Evolutionary conservation across 2,329 filamentous ascomycete species (phyloP), one percentile per base, ranked within the genome.

Genomic region (Hirsutella rhossiliensis): DNA sequence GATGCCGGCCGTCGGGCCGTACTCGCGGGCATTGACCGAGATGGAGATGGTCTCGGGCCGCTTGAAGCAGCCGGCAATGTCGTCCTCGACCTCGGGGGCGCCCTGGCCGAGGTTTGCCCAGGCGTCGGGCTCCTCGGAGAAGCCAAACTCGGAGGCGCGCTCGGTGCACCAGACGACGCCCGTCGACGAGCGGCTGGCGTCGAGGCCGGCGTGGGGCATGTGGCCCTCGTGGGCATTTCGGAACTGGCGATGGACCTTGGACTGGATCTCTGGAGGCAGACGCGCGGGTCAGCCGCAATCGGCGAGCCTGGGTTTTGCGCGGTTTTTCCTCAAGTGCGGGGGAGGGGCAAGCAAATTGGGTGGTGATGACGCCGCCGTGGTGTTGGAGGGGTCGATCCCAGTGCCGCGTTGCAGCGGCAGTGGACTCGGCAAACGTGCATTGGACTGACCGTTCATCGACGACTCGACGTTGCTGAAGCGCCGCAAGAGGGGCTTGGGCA

Each of bases 31-130:
- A 49, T 80, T 79, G 56, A 87, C 76, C 52, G 76, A 81, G 56
- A 96, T 76, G 54, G 92, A 80, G 54, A 96, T 86, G 38, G 72
- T 75, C 42, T 78, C 76, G 7, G 90, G 90, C 15, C 90, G 79
- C 55, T 82, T 73, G 62, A 96, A 96, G 67, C 85, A 92, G 46
- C 89, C 87, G 56, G 82, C 76, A 56, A 96, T 96, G 50, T 92
- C 87, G 52, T 94, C 87, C 55, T 95, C 90, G 48, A 94, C 90
- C 63, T 96, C 88, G 38, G 89, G 89, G 15, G 89, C 89, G 54
- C 89, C 89, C 68, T 96, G 90, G 29, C 90, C 90, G 43, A 97
- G 72, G 62, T 97, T 97, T 47, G 90, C 88, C 90, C 90, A 96
- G 50, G 73, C 66, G 2, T 84, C 75, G 11, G 87, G 89, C 52